Conservation (phyloP, 2,329 filamentous ascomycete species). For the Paracorniculantispora psalliotae region DNA sequence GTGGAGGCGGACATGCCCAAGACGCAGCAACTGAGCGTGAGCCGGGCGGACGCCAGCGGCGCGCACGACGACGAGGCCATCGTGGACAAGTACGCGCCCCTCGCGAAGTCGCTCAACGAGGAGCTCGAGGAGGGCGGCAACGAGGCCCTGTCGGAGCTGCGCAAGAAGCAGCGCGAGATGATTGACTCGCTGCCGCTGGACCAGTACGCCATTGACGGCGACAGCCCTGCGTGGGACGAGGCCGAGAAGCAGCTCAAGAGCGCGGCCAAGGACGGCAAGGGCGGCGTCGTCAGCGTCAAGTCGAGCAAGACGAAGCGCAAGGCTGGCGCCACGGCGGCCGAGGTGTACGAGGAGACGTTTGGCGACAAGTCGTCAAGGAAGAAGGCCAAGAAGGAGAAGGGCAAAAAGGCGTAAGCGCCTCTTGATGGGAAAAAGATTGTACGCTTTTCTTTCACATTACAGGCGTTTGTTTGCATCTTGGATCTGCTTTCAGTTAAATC, state of each 20-base stretch:
- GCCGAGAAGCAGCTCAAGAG: slow-evolving; percentile 70
- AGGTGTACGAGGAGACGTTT: slow-evolving; percentile 58
- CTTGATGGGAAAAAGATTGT: not conserved
- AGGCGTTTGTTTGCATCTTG: not conserved
- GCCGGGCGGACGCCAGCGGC: slow-evolving; percentile 53
- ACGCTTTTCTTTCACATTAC: not conserved
- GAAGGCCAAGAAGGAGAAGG: slow-evolving; percentile 40
- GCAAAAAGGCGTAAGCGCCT: slow-evolving; percentile 25
- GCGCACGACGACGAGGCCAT: slow-evolving; percentile 66
- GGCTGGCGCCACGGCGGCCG: slow-evolving; percentile 53
- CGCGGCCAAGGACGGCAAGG: slow-evolving; percentile 49
- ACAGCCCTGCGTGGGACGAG: slow-evolving; percentile 58
- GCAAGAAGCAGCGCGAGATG: slow-evolving; percentile 76
- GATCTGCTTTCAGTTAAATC: too few species aligned
- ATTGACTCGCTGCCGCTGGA: slow-evolving; percentile 89
- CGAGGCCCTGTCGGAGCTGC: slow-evolving; percentile 65
- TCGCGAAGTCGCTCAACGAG: slow-evolving; percentile 68
- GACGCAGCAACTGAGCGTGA: slow-evolving; percentile 52
- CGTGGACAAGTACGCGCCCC: slow-evolving; percentile 62
- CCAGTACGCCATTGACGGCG: slow-evolving; percentile 59
- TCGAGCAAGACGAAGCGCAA: slow-evolving; percentile 73
- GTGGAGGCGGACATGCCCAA: slow-evolving; percentile 62
- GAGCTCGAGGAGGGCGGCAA: slow-evolving; percentile 82
- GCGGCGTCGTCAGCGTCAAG: slow-evolving; percentile 74
- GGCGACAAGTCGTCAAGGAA: slow-evolving; percentile 52